Evolutionary conservation across 1,139 yeast genomes (phyloP), one percentile per base, ranked within the genome.

Genomic region (Nadsonia commutata): DNA sequence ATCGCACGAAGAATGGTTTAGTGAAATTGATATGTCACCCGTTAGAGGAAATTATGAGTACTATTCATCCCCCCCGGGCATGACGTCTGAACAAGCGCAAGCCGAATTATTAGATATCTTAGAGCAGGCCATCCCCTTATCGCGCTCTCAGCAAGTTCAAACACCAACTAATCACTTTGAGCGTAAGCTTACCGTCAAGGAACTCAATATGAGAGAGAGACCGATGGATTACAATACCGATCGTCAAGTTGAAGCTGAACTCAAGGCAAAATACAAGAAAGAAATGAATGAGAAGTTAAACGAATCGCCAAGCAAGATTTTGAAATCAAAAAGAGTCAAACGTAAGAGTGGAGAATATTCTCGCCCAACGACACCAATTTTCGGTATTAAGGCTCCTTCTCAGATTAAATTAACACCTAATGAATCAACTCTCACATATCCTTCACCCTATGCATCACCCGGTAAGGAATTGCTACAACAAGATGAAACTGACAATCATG

Each of bases 361-460:
- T 16, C 18, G 19, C 37, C 37, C 37, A 5, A 6, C 18, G 8
- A 16, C 18, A n/a, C 37, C 19, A 11, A n/a, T 18, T 6, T 8
- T 16, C 21, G 19, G 18, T 17, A 38, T 38, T 22, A 31, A 33
- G 36, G 37, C 40, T 17, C 38, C 40, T 11, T 31, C 27, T 7
- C 33, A 20, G 37, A 22, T 23, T 22, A 20, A 38, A 38, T 33
- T 38, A 20, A 41, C 41, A 6, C 43, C 43, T 13, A 37, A 27
- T 13, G 43, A 41, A 37, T 13, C 20, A 3, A 2, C 13, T 5
- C 40, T 41, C 8, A 36, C 40, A 13, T 41, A 41, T 23, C 43
- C 43, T 16, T 37, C 40, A n/a, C 39, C 38, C 17, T 31, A 27
- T 8, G 37, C 43, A 21, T 37, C 39, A 20, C 37, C 40, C 8